Evolutionary conservation across 257 asterid genomes (phyloP), one percentile per base, ranked within the genome.

Genomic region (Marsdenia floribunda): DNA sequence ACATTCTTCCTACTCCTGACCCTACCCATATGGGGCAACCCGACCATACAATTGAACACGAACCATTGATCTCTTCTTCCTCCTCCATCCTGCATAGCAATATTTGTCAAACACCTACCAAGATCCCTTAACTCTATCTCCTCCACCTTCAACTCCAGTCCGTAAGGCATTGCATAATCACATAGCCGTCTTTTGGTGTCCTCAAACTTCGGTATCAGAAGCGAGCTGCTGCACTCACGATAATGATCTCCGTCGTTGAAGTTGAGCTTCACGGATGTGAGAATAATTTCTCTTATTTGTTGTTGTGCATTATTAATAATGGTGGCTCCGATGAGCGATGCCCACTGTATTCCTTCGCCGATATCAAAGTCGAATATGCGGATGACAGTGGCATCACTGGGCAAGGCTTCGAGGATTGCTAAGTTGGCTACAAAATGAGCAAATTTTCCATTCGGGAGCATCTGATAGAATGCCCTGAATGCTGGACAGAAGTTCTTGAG

Each of bases 281-380:
- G n/a, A 77, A 85, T 77, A 38, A 85, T 52, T 61, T 79, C 85
- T 66, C 65, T 71, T 2, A 4, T 7, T 29, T 65, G 72, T 26
- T 70, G 40, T 50, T 42, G 49, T 44, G 49, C 12, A 38, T 38
- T 38, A 44, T 44, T 44, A 44, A 2, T 44, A 44, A 76, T 70
- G 10, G 83, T 64, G 75, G 80, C 82, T 33, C 82, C 91, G 42
- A 85, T 78, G 38, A 87, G 61, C 0, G 89, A 77, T 24, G 91
- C 85, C 93, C 91, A 90, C n/a, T 90, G 96, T 16, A 85, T 73
- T 24, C 91, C 93, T 29, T 88, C 90, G 13, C 89, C 90, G 12
- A 81, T 66, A 35, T 88, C 90, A 14, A 86, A 90, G 55, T 90
- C 96, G 42, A 85, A 80, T 3, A 88, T 67, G 9, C 59, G 86